These are phyloP conservation scores for Cladosporium sp. DNA, from an alignment of 2,329 filamentous ascomycete genomes.

Conservation along the genomic window DNA sequence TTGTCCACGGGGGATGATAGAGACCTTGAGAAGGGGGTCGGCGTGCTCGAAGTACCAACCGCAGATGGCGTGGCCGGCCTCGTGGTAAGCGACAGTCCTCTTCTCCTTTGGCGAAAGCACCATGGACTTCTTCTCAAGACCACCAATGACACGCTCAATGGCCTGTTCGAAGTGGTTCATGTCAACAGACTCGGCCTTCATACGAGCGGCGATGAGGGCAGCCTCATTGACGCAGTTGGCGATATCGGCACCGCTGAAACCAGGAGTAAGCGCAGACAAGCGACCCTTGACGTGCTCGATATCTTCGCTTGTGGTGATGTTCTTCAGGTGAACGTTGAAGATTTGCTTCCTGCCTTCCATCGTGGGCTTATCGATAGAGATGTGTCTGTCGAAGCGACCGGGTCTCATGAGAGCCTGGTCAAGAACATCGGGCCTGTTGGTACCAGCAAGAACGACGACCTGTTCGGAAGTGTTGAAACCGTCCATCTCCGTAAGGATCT, in stretches of 20 bases:
- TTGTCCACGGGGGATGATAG: constrained; percentile 93
- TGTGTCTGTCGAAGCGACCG: constrained; percentile 94
- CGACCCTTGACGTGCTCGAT: constrained; percentile 82
- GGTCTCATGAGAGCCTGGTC: constrained; percentile 96
- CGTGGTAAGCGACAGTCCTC: constrained; percentile 93
- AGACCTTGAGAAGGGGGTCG: constrained; percentile 96
- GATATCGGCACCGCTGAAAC: constrained; percentile 96
- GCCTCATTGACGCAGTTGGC: constrained; percentile 98
- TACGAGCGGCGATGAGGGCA: constrained; percentile 84
- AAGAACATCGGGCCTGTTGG: constrained; percentile 88
- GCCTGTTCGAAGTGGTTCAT: constrained; percentile 95
- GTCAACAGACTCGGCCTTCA: constrained; percentile 71
- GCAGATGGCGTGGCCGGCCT: constrained; percentile 96
- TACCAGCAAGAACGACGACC: constrained; percentile 93
- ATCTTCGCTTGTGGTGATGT: constrained; percentile 90
- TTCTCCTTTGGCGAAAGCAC: constrained; percentile 93
- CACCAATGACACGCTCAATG: constrained; percentile 94
- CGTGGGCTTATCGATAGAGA: constrained; percentile 87
- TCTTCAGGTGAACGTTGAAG: constrained; percentile 88
- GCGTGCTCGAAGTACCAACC: constrained; percentile 96
- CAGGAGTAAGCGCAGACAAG: constrained; percentile 85
- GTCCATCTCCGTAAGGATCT: constrained; percentile 99
- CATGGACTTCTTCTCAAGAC: constrained; percentile 93
- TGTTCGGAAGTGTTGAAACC: constrained; percentile 97
- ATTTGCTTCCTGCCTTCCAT: constrained; percentile 97